Conservation (phyloP, 768 basidiomycete genomes). For the Leccinum subtestaceum region DNA sequence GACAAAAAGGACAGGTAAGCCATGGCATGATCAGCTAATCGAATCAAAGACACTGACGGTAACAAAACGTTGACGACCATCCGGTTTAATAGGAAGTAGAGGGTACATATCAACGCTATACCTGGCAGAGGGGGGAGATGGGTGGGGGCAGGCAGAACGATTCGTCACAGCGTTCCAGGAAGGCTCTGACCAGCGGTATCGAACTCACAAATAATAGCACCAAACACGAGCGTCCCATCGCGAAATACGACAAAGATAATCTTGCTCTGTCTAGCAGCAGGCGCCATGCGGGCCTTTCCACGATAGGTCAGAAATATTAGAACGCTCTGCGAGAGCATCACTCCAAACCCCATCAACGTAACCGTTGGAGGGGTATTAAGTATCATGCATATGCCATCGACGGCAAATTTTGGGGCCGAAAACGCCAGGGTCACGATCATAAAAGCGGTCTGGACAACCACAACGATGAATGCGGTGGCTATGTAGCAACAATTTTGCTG, state of each 20-base stretch:
- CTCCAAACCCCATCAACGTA: not conserved
- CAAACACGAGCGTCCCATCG: slow-evolving; percentile 16
- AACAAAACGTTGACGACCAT: slow-evolving; percentile 14
- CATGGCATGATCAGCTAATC: not conserved
- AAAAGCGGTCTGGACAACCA: slow-evolving; percentile 4
- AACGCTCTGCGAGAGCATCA: slow-evolving; percentile 11
- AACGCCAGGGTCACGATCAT: not conserved
- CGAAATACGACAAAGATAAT: slow-evolving; percentile 12
- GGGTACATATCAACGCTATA: not conserved
- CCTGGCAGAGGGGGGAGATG: slow-evolving; percentile 4
- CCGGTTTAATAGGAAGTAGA: slow-evolving; percentile 4
- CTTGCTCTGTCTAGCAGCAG: slow-evolving; percentile 13
- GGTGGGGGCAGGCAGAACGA: not conserved
- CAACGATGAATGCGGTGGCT: not conserved
- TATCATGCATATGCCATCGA: too few relatives aligned
- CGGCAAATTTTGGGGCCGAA: not conserved
- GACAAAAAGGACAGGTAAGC: not conserved
- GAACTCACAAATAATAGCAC: slow-evolving; percentile 9
- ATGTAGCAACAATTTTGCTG: slow-evolving; percentile 2
- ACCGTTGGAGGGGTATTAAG: too few relatives aligned
- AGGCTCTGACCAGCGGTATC: not conserved
- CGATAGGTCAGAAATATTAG: slow-evolving; percentile 17
- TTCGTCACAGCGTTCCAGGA: not conserved
- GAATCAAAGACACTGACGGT: slow-evolving; percentile 11
- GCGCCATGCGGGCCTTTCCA: slow-evolving; percentile 10